Evolutionary conservation across 768 basidiomycete genomes (phyloP), one percentile per base, ranked within the genome.

Genomic region (Tulasnella sp.): DNA sequence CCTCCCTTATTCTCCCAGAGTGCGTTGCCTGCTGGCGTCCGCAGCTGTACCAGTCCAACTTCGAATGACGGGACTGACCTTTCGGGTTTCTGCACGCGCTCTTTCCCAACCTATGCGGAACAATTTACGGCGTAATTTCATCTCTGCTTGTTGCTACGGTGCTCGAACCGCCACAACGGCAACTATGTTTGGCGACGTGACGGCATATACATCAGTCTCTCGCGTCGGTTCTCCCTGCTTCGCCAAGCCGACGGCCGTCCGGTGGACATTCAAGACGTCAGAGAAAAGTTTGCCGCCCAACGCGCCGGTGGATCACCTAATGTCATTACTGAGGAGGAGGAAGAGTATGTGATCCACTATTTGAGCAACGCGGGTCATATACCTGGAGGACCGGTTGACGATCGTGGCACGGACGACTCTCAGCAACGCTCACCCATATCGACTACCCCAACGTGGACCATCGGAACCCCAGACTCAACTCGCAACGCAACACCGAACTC

Each of bases 1-100:
- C 92, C 36, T 92, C 91, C 73, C 85, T 90, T 78, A 92, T 94
- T 77, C 81, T 94, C 65, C 91, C 91, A 79, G 90, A 90, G 92
- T 94, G 81, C 82, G 90, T 83, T 62, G 47, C 35, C 32, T 41
- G 2, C 71, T 70, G 69, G 47, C 69, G 47, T 44, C 69, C 41
- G 52, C 69, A 70, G 36, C 52, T 52, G 17, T 17, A 17, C 44
- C 41, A 70, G 41, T 47, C 26, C 42, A 62, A 44, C 47, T 52
- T 44, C 37, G n/a, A 64, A 39, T 40, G 22, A 26, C 35, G 39
- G 62, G 14, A 59, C 52, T 59, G 52, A 59, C 52, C 52, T 12
- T 17, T 59, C 32, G 26, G n/a, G 52, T 17, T 14, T 17, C 59
- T 72, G 16, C 32, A 40, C 62, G 71, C 52, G 47, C 74, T 29